These are phyloP conservation scores for Pseudozyma tsukubaensis DNA, from an alignment of 1,284 basidiomycete species.

Conservation along the genomic window DNA sequence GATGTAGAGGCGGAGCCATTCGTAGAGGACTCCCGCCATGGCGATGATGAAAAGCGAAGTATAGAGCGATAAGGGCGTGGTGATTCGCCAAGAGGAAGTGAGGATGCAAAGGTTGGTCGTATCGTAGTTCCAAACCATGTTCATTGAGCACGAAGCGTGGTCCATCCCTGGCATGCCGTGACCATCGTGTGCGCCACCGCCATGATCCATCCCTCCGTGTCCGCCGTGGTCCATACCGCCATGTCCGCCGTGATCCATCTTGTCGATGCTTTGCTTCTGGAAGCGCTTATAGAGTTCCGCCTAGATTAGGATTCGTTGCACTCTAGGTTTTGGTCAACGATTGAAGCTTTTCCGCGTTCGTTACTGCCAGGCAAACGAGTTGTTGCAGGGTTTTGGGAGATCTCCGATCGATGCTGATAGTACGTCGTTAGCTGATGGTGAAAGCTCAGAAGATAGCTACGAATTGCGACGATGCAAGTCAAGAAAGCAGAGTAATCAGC, in stretches of 20 bases:
- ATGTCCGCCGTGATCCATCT: slow-evolving; percentile 5
- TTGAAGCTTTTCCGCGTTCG: too few species aligned
- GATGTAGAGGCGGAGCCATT: slow-evolving; percentile 38
- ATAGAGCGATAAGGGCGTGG: slow-evolving; percentile 26
- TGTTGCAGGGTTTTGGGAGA: too few species aligned
- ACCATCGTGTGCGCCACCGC: slow-evolving; percentile 11
- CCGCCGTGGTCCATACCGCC: slow-evolving; percentile 30
- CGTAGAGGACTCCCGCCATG: slow-evolving; percentile 19
- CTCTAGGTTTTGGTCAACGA: too few species aligned
- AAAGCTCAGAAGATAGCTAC: too few species aligned
- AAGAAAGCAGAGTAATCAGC: too few species aligned
- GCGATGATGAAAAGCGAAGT: slow-evolving; percentile 23
- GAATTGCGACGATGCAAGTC: too few species aligned
- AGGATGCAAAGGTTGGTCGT: slow-evolving; percentile 41
- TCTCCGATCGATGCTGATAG: too few species aligned
- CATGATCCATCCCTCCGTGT: slow-evolving; percentile 23
- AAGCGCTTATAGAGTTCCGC: too few species aligned
- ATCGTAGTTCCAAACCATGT: slow-evolving; percentile 49
- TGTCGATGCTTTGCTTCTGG: not conserved
- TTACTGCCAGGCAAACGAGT: too few species aligned
- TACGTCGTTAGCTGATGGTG: too few species aligned
- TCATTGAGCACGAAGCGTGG: slow-evolving; percentile 26
- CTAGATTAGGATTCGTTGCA: too few species aligned
- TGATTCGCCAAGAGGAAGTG: slow-evolving; percentile 35
- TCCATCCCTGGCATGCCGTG: not conserved